Evolutionary conservation across 768 basidiomycete genomes (phyloP), one percentile per base, ranked within the genome.

Genomic region (Heimioporus sp.): DNA sequence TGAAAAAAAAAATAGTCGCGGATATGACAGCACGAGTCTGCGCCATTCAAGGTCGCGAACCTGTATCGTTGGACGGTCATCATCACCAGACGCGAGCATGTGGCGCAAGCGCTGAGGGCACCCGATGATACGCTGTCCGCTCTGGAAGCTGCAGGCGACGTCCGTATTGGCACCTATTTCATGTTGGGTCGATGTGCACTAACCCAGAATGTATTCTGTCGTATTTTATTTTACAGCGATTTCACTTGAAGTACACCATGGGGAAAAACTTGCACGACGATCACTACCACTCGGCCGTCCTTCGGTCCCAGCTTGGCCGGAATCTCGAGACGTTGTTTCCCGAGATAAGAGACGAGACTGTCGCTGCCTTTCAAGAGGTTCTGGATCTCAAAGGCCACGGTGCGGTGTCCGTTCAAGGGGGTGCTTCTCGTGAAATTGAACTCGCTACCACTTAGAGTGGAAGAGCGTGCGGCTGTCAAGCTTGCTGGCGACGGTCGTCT

Each of bases 271-370:
- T 74, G 30, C 24, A 53, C 10, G 31, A 62, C 1, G 65, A 72
- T 50, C 46, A 45, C 2, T 74, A 72, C 37, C 74, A 77, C 38
- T 43, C 62, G 5, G 21, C 47, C 0, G 45, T 72, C 31, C 30
- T 74, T 11, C 68, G 68, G 17, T 43, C 48, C 1, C 54, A 64
- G 30, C 56, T 76, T 9, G 71, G 71, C 12, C 66, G 78, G 7
- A 75, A 73, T 43, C 61, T 82, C 9, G 66, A 60, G 2, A 52
- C 48, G 2, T 57, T 72, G 4, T 74, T 77, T 52, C 68, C 73
- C 0, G 71, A 73, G 28, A 55, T 82, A 11, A 66, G 65, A 9
- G 70, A 78, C 19, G 82, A 84, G 53, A 65, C 80, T 15, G 36
- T 55, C 0, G 45, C 57, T 0, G 68, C 80, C 0, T 75, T 80